Evolutionary conservation across 2,329 filamentous ascomycete species (phyloP), one percentile per base, ranked within the genome.

Genomic region (Arthrinium puccinioides): DNA sequence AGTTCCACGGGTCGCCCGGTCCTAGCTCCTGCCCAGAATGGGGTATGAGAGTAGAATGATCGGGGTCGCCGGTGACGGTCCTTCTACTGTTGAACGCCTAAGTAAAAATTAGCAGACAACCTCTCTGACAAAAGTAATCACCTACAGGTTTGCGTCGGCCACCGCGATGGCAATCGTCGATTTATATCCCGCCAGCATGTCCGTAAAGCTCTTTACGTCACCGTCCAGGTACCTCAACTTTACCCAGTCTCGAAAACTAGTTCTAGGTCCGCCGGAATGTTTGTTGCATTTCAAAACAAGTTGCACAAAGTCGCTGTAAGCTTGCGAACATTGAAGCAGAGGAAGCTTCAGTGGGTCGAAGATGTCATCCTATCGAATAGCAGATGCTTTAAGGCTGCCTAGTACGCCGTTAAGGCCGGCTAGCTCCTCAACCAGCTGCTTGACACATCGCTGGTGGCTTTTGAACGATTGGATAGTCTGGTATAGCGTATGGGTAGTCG

Each of bases 231-330:
- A 69, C 40, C 44, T 59, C 31, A 69, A 44, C 46, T 54, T 63
- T 5, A 62, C 60, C 66, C 62, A 69, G 44, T 67, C 65, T 31
- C 61, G 58, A 47, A 69, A 67, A 47, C 61, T 69, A 16, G 56
- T 53, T 37, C 56, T 51, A 41, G 44, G 48, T 21, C 43, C 51
- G 16, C 44, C 49, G 24, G 62, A 67, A 30, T 50, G 56, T 24
- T 49, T 51, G 40, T 48, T 63, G 50, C 58, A 57, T 20, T 45
- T 25, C 24, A 70, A 47, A 44, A 62, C 56, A 36, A 56, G 31
- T 37, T 59, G n/a, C n/a, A n/a, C 46, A 45, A 70, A 69, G 15
- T 65, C 61, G 42, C 58, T 51, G 41, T 62, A 70, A 20, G 63
- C 58, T 42, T 61, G 59, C 27, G 59, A 58, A 42, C 63, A 70